Percentiles rank a stretch among this genome's conserved stretches.
These are phyloP conservation scores for Colletotrichum sp. DNA, from an alignment of 2,329 filamentous ascomycete genomes.

Conservation along the genomic window DNA sequence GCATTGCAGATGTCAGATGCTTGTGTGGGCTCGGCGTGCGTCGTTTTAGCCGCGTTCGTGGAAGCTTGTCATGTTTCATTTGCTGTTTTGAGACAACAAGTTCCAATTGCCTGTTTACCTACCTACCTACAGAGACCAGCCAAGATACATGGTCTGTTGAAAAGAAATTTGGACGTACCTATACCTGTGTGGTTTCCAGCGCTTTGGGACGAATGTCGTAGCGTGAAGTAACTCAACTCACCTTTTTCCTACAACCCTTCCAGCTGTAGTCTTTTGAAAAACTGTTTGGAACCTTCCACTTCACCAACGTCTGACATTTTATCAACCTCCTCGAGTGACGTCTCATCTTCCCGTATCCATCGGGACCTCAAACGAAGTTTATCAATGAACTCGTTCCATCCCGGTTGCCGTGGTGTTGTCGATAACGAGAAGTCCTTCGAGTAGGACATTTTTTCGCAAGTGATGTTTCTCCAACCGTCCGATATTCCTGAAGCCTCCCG, in stretches of 20 bases:
- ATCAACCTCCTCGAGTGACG: background rate
- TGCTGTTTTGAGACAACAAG: background rate
- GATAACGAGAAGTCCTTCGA: rapidly evolving
- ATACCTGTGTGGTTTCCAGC: background rate
- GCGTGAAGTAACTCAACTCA: background rate
- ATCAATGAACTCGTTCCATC: background rate
- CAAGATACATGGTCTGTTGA: background rate
- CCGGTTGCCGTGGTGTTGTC: background rate
- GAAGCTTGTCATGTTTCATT: background rate
- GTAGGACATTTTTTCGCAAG: background rate
- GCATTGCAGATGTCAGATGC: background rate
- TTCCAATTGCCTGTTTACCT: background rate
- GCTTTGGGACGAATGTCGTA: background rate
- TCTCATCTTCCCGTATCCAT: background rate
- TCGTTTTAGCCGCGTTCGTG: background rate
- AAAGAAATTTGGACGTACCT: background rate
- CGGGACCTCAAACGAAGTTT: background rate
- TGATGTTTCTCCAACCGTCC: background rate
- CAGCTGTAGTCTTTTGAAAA: background rate
- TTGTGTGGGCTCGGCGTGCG: background rate
- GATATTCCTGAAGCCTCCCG: background rate
- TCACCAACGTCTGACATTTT: background rate
- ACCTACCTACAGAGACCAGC: background rate
- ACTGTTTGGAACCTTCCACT: background rate
- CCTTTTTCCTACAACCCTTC: background rate